Evolutionary conservation across 176 grass and related monocot species (phyloP).

Genomic region (Musa schizocarpa): DNA sequence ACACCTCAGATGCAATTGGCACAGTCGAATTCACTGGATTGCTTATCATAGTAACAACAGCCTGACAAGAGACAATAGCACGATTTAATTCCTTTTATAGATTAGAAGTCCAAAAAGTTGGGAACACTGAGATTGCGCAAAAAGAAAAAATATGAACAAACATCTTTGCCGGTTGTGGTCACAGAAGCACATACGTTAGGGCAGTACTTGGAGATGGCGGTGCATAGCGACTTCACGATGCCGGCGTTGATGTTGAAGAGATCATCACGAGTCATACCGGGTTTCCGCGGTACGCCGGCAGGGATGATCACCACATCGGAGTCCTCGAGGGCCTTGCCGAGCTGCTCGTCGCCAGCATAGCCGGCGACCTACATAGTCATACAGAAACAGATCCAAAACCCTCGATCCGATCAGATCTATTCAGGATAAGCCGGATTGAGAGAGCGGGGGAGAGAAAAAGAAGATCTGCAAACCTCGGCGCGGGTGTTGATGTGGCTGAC

Average conservation of each 20-base stretch:
- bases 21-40: slow-evolving; percentile 96
- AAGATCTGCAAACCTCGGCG: slow-evolving; percentile 6
- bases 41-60: slow-evolving; percentile 89
- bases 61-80: slow-evolving; percentile 21
- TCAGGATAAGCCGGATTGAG: background rate
- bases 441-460: background rate
- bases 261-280: slow-evolving; percentile 46
- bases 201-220: slow-evolving; percentile 42
- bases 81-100: background rate
- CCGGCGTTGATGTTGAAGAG: slow-evolving; percentile 52
- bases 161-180: background rate
- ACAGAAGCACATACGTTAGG: slow-evolving; percentile 29
- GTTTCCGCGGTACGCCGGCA: slow-evolving; percentile 47
- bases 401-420: background rate
- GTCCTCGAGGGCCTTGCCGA: slow-evolving; percentile 32
- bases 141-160: background rate
- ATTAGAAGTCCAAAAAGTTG: background rate
- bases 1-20: slow-evolving; percentile 72
- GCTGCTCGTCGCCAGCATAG: slow-evolving; percentile 29
- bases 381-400: slow-evolving; percentile 13
- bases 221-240: slow-evolving; percentile 50
- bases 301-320: slow-evolving; percentile 43
- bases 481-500: slow-evolving; percentile 42
- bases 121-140: background rate
- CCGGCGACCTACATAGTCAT: slow-evolving; percentile 29